Evolutionary conservation across 2,329 filamentous ascomycete genomes (phyloP).

Genomic region (Ceratocystis papillata): DNA sequence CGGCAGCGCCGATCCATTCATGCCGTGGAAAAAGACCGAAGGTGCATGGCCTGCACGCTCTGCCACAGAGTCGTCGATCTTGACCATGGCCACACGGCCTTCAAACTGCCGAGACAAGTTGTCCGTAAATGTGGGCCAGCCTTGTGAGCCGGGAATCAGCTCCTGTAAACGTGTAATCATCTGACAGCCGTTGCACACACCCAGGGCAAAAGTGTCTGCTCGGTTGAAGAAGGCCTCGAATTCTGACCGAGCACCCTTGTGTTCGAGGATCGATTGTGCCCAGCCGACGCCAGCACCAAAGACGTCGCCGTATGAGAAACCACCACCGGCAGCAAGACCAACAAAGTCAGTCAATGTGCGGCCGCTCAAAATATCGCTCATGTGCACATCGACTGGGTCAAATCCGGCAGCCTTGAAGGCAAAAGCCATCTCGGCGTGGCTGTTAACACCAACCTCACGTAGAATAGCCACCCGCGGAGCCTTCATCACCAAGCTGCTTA

Average conservation of each 20-base stretch:
- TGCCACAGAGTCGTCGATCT: slow-evolving; percentile 41
- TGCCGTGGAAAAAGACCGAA: slow-evolving; percentile 82
- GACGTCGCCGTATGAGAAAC: slow-evolving; percentile 78
- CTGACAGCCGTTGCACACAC: slow-evolving; percentile 96
- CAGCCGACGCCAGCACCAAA: slow-evolving; percentile 92
- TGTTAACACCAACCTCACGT: slow-evolving; percentile 90
- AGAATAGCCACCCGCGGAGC: slow-evolving; percentile 72
- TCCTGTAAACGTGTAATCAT: slow-evolving; percentile 72
- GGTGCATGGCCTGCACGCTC: slow-evolving; percentile 34
- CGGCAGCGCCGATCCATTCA: slow-evolving; percentile 70
- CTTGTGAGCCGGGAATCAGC: slow-evolving; percentile 70
- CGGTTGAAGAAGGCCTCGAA: slow-evolving; percentile 80
- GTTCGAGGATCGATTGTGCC: slow-evolving; percentile 85
- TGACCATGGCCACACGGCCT: slow-evolving; percentile 71
- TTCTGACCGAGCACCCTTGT: slow-evolving; percentile 62
- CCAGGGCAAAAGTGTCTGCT: slow-evolving; percentile 80
- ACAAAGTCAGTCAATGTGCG: slow-evolving; percentile 72
- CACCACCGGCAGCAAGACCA: slow-evolving; percentile 87
- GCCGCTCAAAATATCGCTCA: slow-evolving; percentile 79
- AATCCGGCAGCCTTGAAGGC: slow-evolving; percentile 88
- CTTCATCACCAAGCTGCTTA: slow-evolving; percentile 43
- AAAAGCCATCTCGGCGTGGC: slow-evolving; percentile 95
- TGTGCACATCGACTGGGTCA: slow-evolving; percentile 85
- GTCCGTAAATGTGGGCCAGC: slow-evolving; percentile 78
- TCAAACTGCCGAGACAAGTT: slow-evolving; percentile 87